Percentiles rank a stretch among this genome's conserved stretches.
Evolutionary conservation across 2,329 filamentous ascomycete species (phyloP).

Genomic region (Claviceps humidiphila): DNA sequence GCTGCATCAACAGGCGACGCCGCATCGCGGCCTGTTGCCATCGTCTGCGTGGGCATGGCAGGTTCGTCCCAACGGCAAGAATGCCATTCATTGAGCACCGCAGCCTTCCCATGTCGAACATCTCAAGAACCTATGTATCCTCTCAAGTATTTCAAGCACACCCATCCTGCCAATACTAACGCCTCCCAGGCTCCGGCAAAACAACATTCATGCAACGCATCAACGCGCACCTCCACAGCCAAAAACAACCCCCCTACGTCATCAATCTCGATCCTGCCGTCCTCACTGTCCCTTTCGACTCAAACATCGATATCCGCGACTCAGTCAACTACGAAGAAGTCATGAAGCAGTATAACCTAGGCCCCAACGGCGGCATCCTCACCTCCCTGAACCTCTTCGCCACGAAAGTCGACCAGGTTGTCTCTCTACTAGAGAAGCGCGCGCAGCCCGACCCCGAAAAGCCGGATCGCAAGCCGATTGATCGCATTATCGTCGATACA

Average conservation of each 20-base stretch:
- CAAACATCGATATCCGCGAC: constrained; percentile 97
- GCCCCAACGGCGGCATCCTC: constrained; percentile 91
- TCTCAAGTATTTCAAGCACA: too few species aligned
- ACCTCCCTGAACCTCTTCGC: constrained; percentile 94
- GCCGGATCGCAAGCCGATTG: constrained; percentile 49
- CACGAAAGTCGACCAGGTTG: constrained; percentile 94
- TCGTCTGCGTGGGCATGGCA: constrained; percentile 96
- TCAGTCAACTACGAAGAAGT: constrained; percentile 99
- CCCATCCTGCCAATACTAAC: too few species aligned
- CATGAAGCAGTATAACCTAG: constrained; percentile 98
- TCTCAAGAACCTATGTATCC: too few species aligned
- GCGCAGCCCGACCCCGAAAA: constrained; percentile 49
- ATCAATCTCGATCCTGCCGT: constrained; percentile 96
- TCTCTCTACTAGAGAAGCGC: constrained; percentile 80
- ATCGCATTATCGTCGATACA: constrained; percentile 86
- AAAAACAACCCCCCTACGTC: constrained; percentile 77
- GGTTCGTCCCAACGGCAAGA: constrained; percentile 30
- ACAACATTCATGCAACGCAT: constrained; percentile 99
- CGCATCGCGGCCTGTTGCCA: constrained; percentile 27
- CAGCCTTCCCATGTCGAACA: too few species aligned
- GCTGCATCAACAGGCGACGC: constrained; percentile 12
- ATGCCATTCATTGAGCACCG: too few species aligned
- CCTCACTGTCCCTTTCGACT: constrained; percentile 81
- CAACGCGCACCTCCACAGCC: constrained; percentile 77
- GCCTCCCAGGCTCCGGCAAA: constrained; percentile 66